Evolutionary conservation across 371 early-diverging fungal species (phyloP), one percentile per base, ranked within the genome.

Genomic region (Zychaea mexicana): DNA sequence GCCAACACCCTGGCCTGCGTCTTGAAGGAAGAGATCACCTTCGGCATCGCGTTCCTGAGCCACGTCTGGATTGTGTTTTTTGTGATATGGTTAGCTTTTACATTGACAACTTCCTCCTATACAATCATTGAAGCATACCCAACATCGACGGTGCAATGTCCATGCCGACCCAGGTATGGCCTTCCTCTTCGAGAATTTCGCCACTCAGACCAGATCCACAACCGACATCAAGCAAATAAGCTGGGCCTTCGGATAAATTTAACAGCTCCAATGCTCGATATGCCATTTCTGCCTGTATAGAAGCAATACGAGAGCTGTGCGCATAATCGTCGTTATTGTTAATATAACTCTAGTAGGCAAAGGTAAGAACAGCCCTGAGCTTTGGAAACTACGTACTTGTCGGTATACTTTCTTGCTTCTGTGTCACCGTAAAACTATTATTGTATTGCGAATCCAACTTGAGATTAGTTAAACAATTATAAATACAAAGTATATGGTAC

Each of bases 141-240:
- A 99, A 78, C 99, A 99, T 99, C 31, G 93, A 74, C 2, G 90
- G 87, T 9, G 95, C 89, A 68, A 99, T 96, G 77, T 99, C 99
- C 80, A 97, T 80, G 12, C 99, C 99, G 26, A 97, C 94, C 98
- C 99, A 98, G 32, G 88, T 62, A 70, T 97, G 96, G 8, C 94
- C 96, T 61, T 92, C 90, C 64, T 98, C 99, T 56, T 93, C 92
- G 46, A 99, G 75, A 31, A 96, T 93, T 73, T 98, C 96, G 12
- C 98, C 98, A 77, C 94, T 93, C 52, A 99, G 72, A 39, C 81
- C 81, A 17, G 81, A 81, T 46, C 81, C 81, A 72, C 81, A 81
- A 39, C 81, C 81, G 53, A 81, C 77, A 74, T 81, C 81, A 15
- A 81, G 60, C 8, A 81, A 39, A 49, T 85, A 91, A 52, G 87